These are phyloP conservation scores for Ophiosphaerella narmari DNA, from an alignment of 2,329 filamentous ascomycete genomes.

Conservation along the genomic window DNA sequence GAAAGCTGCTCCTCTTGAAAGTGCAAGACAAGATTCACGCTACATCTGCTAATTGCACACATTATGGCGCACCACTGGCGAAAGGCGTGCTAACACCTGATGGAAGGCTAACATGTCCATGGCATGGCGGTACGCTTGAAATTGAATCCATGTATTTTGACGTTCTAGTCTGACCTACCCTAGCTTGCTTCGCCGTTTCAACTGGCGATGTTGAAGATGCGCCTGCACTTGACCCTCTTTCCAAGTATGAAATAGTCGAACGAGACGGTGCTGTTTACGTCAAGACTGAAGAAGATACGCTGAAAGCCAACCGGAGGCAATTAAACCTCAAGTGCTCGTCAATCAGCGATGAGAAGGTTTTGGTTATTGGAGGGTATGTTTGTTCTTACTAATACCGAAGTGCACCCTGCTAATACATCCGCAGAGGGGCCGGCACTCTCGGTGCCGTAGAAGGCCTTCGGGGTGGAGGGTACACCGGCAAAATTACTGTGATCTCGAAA, in stretches of 20 bases:
- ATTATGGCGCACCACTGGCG: constrained; percentile 88
- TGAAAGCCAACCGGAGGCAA: constrained; percentile 76
- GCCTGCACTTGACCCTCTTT: constrained; percentile 83
- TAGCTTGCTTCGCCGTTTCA: constrained; percentile 88
- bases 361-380: constrained; percentile 65
- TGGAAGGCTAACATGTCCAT: constrained; percentile 88
- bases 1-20: constrained; percentile 86
- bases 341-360: constrained; percentile 65
- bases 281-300: constrained; percentile 73
- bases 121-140: constrained; percentile 77
- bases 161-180: constrained; percentile 9
- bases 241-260: constrained; percentile 79
- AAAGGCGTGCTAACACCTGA: constrained; percentile 83
- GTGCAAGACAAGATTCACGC: constrained; percentile 77
- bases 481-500: constrained; percentile 79
- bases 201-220: constrained; percentile 96
- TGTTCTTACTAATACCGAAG: neutral
- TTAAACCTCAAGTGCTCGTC: constrained; percentile 74
- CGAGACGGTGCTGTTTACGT: constrained; percentile 85
- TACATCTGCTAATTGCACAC: constrained; percentile 79
- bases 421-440: constrained; percentile 77
- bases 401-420: constrained; percentile 7
- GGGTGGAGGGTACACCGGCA: constrained; percentile 76
- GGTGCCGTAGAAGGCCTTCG: constrained; percentile 83
- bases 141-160: neutral